Percentiles rank a stretch among this genome's conserved stretches.
These are phyloP conservation scores for Cytospora paraplurivora DNA, from an alignment of 2,329 filamentous ascomycete genomes.

Conservation along the genomic window DNA sequence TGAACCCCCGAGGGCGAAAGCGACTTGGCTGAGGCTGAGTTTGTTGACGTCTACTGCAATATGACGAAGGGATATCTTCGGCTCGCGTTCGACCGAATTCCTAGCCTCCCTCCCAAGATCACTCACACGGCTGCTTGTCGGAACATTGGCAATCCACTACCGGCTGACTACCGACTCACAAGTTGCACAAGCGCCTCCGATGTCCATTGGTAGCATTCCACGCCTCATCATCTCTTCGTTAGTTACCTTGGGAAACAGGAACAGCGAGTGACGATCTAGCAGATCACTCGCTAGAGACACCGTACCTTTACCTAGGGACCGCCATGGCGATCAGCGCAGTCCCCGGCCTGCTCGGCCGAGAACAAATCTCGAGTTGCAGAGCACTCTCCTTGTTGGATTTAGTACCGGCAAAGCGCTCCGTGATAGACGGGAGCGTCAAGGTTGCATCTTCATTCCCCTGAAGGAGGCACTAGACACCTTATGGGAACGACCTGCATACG, in stretches of 20 bases:
- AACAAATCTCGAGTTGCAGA: slow-evolving; percentile 4
- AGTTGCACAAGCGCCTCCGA: background rate
- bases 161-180: background rate
- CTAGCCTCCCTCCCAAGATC: background rate
- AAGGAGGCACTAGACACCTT: slow-evolving; percentile 1
- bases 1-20: background rate
- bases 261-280: background rate
- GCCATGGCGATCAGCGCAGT: slow-evolving; percentile 16
- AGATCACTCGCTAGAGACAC: background rate
- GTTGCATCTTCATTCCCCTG: slow-evolving; percentile 11
- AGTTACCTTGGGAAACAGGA: background rate
- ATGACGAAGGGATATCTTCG: background rate
- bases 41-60: background rate
- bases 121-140: background rate
- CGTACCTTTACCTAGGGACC: background rate
- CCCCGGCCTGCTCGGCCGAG: slow-evolving; percentile 21
- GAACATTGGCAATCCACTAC: background rate
- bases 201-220: background rate
- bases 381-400: slow-evolving; percentile 18
- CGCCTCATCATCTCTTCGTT: background rate
- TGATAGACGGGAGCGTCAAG: slow-evolving; percentile 19
- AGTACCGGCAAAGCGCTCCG: slow-evolving; percentile 27
- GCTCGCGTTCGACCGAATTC: slow-evolving; percentile 3
- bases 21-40: background rate
- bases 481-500: slow-evolving; percentile 3